Conservation (phyloP, 1,139 yeast genomes). For the Candida anutae region DNA sequence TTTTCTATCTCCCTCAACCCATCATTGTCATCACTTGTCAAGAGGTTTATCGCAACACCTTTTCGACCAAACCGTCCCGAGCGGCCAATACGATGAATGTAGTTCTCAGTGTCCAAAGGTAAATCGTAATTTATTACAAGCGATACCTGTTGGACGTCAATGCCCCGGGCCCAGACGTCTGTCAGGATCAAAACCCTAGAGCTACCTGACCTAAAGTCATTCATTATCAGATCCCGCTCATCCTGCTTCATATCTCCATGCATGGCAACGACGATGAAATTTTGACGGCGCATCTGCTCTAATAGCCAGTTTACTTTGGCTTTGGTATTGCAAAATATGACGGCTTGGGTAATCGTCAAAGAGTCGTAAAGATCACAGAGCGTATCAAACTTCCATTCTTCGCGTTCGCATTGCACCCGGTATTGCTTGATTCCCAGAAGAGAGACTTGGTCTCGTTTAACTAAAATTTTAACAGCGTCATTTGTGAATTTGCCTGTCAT, state of each 20-base stretch:
- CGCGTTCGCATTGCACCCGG: conserved; percentile 79
- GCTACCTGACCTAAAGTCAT: conserved; percentile 69
- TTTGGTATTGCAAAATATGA: conserved; percentile 90
- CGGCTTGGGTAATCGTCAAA: conserved; percentile 92
- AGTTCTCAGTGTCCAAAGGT: conserved; percentile 80
- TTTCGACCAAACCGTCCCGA: conserved; percentile 94
- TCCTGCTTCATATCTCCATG: conserved; percentile 97
- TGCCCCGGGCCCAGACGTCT: conserved; percentile 97
- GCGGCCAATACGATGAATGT: conserved; percentile 90
- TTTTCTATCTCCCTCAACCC: conserved; percentile 64
- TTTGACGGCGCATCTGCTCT: conserved; percentile 66
- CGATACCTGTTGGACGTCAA: conserved; percentile 96
- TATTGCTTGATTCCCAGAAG: conserved; percentile 88
- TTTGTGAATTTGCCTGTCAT: conserved; percentile 84
- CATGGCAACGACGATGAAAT: conserved; percentile 88
- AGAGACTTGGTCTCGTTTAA: conserved; percentile 82
- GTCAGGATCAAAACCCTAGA: conserved; percentile 87
- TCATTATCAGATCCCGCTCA: conserved; percentile 84
- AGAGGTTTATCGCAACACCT: conserved; percentile 88
- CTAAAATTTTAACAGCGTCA: conserved; percentile 86
- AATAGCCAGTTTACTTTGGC: conserved; percentile 88
- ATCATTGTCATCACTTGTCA: conserved; percentile 60
- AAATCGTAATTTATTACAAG: conserved; percentile 88
- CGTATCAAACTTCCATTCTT: conserved; percentile 94
- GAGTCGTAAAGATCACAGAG: conserved; percentile 89